These are phyloP conservation scores for Colletotrichum tropicicola DNA, from an alignment of 2,329 filamentous ascomycete species.

Conservation along the genomic window DNA sequence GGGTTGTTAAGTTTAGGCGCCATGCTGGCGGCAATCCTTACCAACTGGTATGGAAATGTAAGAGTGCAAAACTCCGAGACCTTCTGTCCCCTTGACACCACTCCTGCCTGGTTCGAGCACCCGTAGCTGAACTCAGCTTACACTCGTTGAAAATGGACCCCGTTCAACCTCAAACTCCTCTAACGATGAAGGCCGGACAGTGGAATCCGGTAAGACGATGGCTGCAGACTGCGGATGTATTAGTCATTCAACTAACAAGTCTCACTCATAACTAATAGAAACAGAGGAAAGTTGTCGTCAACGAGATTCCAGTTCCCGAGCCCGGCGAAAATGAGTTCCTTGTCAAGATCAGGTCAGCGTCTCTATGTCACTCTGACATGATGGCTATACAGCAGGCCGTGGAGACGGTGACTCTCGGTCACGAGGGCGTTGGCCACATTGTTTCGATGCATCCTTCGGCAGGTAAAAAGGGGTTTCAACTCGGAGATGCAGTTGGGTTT, in stretches of 20 bases:
- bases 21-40: no score
- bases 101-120: no score
- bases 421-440: conserved; percentile 56
- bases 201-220: conserved; percentile 31
- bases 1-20: no score
- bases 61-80: no score
- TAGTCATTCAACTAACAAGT: neutral
- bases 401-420: conserved; percentile 43
- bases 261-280: conserved; percentile 21
- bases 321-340: conserved; percentile 50
- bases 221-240: no score
- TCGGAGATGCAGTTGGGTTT: conserved; percentile 55
- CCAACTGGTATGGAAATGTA: no score
- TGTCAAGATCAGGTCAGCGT: conserved; percentile 45
- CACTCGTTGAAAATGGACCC: no score
- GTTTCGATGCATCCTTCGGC: conserved; percentile 45
- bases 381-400: conserved; percentile 36
- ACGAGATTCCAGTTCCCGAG: conserved; percentile 52
- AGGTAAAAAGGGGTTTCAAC: conserved; percentile 47
- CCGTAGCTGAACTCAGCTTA: no score
- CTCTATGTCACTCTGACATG: conserved; percentile 44
- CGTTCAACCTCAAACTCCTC: neutral
- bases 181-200: conserved; percentile 33
- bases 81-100: no score
- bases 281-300: conserved; percentile 42